Conservation (phyloP, 371 early-diverging fungal genomes). For the Mortierella sp. region DNA sequence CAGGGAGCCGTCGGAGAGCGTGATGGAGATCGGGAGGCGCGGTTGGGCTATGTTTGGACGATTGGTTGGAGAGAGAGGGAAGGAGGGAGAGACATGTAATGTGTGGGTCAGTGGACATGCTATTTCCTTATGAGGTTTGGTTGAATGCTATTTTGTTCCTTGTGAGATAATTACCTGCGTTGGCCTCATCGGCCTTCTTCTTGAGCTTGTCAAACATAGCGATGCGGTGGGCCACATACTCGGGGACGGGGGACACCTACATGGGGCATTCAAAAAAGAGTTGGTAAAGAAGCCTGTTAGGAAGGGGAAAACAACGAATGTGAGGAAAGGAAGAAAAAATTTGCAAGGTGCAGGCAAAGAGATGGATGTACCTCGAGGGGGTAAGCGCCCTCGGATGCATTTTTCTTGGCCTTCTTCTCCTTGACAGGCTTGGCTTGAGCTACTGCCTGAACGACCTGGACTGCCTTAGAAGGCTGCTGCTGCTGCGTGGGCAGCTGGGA, state of each 20-base stretch:
- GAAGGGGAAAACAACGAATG: no score
- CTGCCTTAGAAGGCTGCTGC: slow-evolving; percentile 13
- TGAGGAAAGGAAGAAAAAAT: not conserved
- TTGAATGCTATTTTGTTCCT: not conserved
- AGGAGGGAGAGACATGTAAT: no score
- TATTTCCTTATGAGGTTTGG: not conserved
- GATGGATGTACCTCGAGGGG: slow-evolving; percentile 66
- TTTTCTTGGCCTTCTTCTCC: slow-evolving; percentile 61
- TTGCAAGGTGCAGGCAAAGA: not conserved
- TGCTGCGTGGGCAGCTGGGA: slow-evolving; percentile 2
- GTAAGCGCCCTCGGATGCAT: slow-evolving; percentile 55
- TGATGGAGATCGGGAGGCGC: slow-evolving; percentile 89
- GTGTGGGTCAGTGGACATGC: not conserved
- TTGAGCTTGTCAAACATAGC: slow-evolving; percentile 91
- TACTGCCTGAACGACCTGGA: slow-evolving; percentile 8
- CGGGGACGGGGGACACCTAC: slow-evolving; percentile 78
- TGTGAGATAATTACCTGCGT: slow-evolving; percentile 72
- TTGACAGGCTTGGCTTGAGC: slow-evolving; percentile 57
- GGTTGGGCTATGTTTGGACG: slow-evolving; percentile 73
- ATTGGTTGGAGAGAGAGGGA: not conserved
- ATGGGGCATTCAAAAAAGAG: not conserved
- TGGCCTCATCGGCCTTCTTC: slow-evolving; percentile 80
- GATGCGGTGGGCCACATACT: slow-evolving; percentile 90
- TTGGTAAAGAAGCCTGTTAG: not conserved
- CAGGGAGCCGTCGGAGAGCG: slow-evolving; percentile 89